Percentiles rank a stretch among this genome's conserved stretches.
Evolutionary conservation across 768 basidiomycete genomes (phyloP).

Genomic region (Suillus occidentalis): DNA sequence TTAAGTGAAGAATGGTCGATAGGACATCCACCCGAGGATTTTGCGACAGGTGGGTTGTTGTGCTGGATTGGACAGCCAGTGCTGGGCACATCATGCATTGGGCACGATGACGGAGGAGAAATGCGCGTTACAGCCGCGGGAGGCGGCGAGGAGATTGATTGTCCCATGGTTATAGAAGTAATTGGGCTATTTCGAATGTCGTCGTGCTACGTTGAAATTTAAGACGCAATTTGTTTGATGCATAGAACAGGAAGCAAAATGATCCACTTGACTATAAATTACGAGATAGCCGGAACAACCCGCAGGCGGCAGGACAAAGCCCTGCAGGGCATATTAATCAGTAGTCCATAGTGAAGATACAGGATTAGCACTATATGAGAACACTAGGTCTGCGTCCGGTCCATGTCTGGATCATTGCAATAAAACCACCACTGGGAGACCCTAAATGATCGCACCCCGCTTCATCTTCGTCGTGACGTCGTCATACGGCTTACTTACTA

Average conservation of each 20-base stretch:
- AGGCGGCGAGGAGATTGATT: slow-evolving; percentile 16
- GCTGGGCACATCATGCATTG: slow-evolving; percentile 13
- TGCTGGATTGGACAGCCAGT: slow-evolving; percentile 47
- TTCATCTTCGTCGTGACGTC: too few species aligned
- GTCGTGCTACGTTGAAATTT: neutral
- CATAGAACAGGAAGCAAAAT: neutral
- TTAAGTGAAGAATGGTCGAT: slow-evolving; percentile 48
- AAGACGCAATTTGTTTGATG: neutral
- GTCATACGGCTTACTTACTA: too few species aligned
- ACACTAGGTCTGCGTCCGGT: too few species aligned
- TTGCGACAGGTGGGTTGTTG: slow-evolving; percentile 21
- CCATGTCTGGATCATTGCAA: too few species aligned
- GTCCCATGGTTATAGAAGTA: slow-evolving; percentile 11
- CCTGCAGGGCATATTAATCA: too few species aligned
- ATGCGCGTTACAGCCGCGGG: slow-evolving; percentile 10
- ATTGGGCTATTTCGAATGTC: neutral
- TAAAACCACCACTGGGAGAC: too few species aligned
- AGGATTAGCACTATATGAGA: too few species aligned
- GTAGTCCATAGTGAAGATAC: too few species aligned
- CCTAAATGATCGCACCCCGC: too few species aligned
- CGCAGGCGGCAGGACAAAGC: too few species aligned
- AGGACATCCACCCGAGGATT: slow-evolving; percentile 54
- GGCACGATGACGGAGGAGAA: slow-evolving; percentile 13
- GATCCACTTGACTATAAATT: neutral
- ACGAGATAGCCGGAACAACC: too few species aligned